phyloP scores from a whole-genome alignment of 768 basidiomycete genomes.

The Nevesoporus exiguus region DNA sequence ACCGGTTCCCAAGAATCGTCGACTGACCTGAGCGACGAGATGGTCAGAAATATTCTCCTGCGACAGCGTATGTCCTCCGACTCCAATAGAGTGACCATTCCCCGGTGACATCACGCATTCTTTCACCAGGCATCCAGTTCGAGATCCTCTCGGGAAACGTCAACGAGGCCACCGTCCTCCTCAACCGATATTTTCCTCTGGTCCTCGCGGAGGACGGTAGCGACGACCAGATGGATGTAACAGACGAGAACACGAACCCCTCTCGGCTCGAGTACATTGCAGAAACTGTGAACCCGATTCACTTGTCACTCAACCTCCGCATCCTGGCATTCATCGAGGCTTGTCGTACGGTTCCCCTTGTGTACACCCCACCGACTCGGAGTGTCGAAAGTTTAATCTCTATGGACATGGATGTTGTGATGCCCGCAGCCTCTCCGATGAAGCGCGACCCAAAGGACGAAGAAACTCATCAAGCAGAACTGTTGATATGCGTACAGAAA shows the following conservation, averaged over 20 bases:
- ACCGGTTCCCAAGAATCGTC: constrained; percentile 14
- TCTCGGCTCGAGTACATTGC: constrained; percentile 46
- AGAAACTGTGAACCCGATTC: constrained; percentile 67
- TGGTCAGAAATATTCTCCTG: constrained; percentile 45
- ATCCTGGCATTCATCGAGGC: constrained; percentile 87
- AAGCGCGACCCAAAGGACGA: constrained; percentile 29
- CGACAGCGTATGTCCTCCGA: constrained; percentile 47
- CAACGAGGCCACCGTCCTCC: constrained; percentile 59
- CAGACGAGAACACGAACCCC: constrained; percentile 28
- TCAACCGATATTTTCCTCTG: constrained; percentile 71
- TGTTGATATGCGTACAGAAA: constrained; percentile 61
- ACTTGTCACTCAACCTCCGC: constrained; percentile 79
- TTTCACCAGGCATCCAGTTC: constrained; percentile 57
- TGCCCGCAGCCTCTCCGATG: constrained; percentile 1
- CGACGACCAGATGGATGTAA: constrained; percentile 13
- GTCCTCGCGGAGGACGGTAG: constrained; percentile 46
- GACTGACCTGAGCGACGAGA: constrained; percentile 35
- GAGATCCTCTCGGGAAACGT: constrained; percentile 75
- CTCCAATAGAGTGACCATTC: neutral
- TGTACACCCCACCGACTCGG: constrained; percentile 31
- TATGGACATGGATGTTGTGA: constrained; percentile 9
- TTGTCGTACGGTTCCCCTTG: constrained; percentile 68
- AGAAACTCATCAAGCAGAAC: constrained; percentile 41
- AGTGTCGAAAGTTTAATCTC: constrained; percentile 6
- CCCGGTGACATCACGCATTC: neutral